Evolutionary conservation across 306 rosid genomes (phyloP), one percentile per base, ranked within the genome.

Genomic region (Leucaena leucocephala): DNA sequence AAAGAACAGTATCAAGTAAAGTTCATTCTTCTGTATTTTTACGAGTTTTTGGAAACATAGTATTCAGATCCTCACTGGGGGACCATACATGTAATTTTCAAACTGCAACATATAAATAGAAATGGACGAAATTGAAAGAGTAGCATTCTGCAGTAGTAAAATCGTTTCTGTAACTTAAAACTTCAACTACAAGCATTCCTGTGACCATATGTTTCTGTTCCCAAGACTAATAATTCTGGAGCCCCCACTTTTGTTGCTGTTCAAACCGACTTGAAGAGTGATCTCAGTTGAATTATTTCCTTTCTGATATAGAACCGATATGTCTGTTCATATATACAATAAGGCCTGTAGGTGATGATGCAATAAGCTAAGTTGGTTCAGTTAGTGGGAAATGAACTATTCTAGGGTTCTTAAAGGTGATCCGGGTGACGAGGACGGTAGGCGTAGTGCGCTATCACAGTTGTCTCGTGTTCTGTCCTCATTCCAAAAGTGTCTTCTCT

Each of bases 391-490:
- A 66, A 39, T 48, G 16, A 36, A 76, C 58, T 22, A 34, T 11
- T 46, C 7, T 7, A 52, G 62, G 65, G 54, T 40, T 44, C 69
- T 46, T 6, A 19, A 52, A 71, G 65, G 54, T 40, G 52, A 74
- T 16, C 16, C 16, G 46, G 21, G 33, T 49, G 79, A 67, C 34
- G 74, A 71, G 46, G 68, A 55, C 22, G 52, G 65, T 68, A 48
- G 69, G 81, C 68, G 80, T 71, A 85, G 84, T 85, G 86, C 84
- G 86, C 67, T 75, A 81, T 65, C 86, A 72, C 80, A 79, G 86
- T 82, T 82, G 89, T 82, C 21, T 78, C 27, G 27, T 72, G 45
- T 67, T 67, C 46, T 63, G 86, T 85, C 89, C 68, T 82, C 86
- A 76, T 48, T 73, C 82, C 16, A 62, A 57, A 82, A 85, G 77